Conservation (phyloP, 139 green algal species). For the Chlorella sp. region DNA sequence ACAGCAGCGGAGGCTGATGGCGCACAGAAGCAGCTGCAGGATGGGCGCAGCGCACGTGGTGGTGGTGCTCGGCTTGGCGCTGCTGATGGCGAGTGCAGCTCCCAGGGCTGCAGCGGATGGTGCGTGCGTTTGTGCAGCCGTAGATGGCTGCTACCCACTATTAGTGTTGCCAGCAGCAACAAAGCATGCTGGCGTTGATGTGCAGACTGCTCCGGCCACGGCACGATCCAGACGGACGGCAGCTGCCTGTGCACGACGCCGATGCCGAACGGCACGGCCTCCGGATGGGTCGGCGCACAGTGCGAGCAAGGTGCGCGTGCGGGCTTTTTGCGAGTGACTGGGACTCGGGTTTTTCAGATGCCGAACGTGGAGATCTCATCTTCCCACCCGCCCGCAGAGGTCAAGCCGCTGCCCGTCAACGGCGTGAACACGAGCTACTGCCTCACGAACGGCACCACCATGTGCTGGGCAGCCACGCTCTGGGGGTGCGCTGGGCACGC, state of each 20-base stretch:
- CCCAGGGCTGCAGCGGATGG: not conserved
- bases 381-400: not conserved
- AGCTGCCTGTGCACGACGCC: not conserved
- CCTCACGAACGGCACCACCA: not conserved
- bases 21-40: not conserved
- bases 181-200: too few species aligned
- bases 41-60: not conserved
- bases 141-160: too few species aligned
- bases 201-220: not conserved
- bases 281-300: not conserved
- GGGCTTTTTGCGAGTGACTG: too few species aligned
- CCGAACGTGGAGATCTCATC: too few species aligned
- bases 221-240: not conserved
- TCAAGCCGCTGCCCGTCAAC: not conserved
- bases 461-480: not conserved
- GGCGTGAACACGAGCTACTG: not conserved
- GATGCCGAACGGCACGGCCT: not conserved
- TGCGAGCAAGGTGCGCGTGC: not conserved
- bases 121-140: too few species aligned
- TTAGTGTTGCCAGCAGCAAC: too few species aligned
- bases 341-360: too few species aligned
- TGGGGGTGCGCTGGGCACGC: not conserved
- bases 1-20: too few species aligned
- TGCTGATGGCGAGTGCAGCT: not conserved
- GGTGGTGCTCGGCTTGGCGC: not conserved